Conservation (phyloP, 164 flowering plant genomes). For the Santalum album region DNA sequence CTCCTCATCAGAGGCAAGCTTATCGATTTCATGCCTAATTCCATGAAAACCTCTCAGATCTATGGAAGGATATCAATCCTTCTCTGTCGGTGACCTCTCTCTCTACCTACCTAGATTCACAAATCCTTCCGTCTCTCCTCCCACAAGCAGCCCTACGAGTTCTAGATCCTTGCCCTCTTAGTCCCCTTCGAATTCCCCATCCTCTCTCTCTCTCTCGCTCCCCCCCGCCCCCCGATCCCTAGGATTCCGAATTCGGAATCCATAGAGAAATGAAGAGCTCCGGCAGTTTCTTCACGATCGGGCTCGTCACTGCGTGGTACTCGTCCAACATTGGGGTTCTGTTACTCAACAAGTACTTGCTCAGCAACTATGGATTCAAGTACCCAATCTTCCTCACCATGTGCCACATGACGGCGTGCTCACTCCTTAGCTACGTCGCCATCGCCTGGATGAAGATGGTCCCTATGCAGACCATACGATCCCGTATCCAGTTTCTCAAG, state of each 20-base stretch:
- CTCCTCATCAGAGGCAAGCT: too few species aligned
- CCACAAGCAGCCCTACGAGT: too few species aligned
- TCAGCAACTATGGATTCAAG: conserved; percentile 70
- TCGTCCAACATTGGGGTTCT: conserved; percentile 62
- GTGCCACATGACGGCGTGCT: conserved; percentile 76
- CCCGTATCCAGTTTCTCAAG: conserved; percentile 52
- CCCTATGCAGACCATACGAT: conserved; percentile 61
- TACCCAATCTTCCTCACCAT: conserved; percentile 70
- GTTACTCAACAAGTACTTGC: conserved; percentile 56
- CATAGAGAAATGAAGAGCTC: conserved; percentile 21
- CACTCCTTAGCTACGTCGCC: conserved; percentile 52
- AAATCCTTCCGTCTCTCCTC: background rate
- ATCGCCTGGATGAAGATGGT: conserved; percentile 67
- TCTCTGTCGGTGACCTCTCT: background rate
- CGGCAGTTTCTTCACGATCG: conserved; percentile 49
- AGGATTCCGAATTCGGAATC: conserved; percentile 3
- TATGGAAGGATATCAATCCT: background rate
- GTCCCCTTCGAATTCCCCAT: background rate
- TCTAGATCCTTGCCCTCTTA: conserved; percentile 3
- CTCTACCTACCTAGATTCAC: background rate
- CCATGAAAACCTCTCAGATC: conserved; percentile 11
- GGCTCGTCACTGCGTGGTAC: conserved; percentile 57
- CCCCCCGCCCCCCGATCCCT: conserved; percentile 1
- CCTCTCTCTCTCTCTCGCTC: too few species aligned
- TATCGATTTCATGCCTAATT: too few species aligned